Evolutionary conservation across 257 asterid species (phyloP).

Genomic region (Scutellaria minor): DNA sequence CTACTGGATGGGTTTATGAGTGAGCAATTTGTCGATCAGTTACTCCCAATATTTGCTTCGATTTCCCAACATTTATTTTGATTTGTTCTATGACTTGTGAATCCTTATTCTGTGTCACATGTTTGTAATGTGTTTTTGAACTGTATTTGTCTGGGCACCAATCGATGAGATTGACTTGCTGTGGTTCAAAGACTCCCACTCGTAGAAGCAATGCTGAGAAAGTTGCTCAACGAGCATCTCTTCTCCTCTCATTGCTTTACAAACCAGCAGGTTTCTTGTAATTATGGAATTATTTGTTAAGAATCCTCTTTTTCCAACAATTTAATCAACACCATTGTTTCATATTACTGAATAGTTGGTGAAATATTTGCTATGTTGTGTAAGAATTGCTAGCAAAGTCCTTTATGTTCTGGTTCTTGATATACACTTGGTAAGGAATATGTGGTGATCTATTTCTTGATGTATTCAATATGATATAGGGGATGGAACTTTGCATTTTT

Average conservation of each 20-base stretch:
- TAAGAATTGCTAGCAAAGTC: neutral
- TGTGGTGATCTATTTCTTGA: neutral
- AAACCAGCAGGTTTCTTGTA: constrained; percentile 29
- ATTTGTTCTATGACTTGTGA: constrained; percentile 37
- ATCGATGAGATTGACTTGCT: constrained; percentile 13
- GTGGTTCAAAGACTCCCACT: constrained; percentile 24
- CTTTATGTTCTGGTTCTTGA: neutral
- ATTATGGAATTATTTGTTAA: constrained; percentile 27
- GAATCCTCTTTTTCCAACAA: neutral
- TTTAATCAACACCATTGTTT: neutral
- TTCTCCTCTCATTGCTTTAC: constrained; percentile 7
- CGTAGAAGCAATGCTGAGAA: no score
- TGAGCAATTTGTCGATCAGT: constrained; percentile 31
- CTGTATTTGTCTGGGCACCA: constrained; percentile 24
- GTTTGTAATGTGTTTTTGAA: constrained; percentile 36
- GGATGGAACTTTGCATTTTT: no score
- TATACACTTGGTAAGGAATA: no score
- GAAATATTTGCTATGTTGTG: neutral
- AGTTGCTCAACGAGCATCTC: no score
- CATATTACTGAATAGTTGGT: neutral
- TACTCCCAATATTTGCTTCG: constrained; percentile 15
- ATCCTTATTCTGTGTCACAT: constrained; percentile 23
- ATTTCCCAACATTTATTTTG: constrained; percentile 10
- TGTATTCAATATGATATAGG: neutral
- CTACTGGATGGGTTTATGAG: constrained; percentile 26